These are phyloP conservation scores for Termitomyces sp. DNA, from an alignment of 768 basidiomycete species.

Conservation along the genomic window DNA sequence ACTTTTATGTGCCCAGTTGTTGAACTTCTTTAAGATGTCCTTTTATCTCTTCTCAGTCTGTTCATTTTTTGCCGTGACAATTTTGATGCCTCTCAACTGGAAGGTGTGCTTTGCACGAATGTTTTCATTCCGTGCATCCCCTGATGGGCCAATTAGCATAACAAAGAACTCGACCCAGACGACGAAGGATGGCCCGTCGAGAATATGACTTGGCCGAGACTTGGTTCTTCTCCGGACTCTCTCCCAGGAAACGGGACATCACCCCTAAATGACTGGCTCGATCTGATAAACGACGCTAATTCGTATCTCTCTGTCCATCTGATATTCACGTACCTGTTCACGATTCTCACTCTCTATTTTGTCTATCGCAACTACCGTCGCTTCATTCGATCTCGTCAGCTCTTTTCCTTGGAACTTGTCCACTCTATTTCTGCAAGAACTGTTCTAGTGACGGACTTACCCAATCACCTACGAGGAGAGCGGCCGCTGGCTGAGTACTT, in stretches of 20 bases:
- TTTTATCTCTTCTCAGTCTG: slow-evolving; percentile 89
- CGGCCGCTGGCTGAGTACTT: slow-evolving; percentile 88
- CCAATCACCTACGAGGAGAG: slow-evolving; percentile 80
- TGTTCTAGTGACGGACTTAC: slow-evolving; percentile 81
- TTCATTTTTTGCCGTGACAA: slow-evolving; percentile 70
- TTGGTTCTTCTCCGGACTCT: slow-evolving; percentile 16
- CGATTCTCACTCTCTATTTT: slow-evolving; percentile 77
- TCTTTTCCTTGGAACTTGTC: slow-evolving; percentile 91
- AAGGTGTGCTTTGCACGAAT: slow-evolving; percentile 47
- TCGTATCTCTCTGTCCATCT: slow-evolving; percentile 87
- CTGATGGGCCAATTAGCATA: slow-evolving; percentile 42
- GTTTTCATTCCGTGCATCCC: slow-evolving; percentile 3
- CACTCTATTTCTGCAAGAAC: slow-evolving; percentile 94
- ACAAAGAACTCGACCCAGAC: slow-evolving; percentile 62
- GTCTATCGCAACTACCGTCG: slow-evolving; percentile 85
- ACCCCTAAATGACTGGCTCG: slow-evolving; percentile 63
- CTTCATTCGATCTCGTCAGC: slow-evolving; percentile 85
- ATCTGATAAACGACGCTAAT: slow-evolving; percentile 86
- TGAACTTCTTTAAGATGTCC: slow-evolving; percentile 93
- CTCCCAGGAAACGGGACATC: slow-evolving; percentile 26
- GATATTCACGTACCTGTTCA: slow-evolving; percentile 92
- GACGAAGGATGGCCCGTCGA: slow-evolving; percentile 37
- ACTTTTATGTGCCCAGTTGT: slow-evolving; percentile 43
- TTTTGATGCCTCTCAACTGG: slow-evolving; percentile 96
- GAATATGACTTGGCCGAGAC: slow-evolving; percentile 40